Conservation (phyloP, 768 basidiomycete genomes). For the Collybia sordida region DNA sequence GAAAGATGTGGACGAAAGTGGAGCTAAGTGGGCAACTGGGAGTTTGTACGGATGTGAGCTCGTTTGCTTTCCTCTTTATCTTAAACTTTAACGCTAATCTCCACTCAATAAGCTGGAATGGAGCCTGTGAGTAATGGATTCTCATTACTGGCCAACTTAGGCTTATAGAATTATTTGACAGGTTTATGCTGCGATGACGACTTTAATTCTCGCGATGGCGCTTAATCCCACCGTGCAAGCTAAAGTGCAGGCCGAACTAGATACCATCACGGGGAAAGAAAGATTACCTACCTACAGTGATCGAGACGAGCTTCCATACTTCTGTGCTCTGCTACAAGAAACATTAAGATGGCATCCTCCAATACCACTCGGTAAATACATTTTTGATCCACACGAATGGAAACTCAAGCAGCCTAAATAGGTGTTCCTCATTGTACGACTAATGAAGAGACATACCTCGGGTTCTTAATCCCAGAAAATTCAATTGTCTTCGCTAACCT, state of each 20-base stretch:
- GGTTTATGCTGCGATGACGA: slow-evolving; percentile 3
- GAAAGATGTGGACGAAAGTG: slow-evolving; percentile 1
- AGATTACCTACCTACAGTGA: slow-evolving; percentile 14
- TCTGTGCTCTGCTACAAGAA: slow-evolving; percentile 12
- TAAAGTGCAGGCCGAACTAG: slow-evolving; percentile 10
- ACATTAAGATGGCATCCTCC: slow-evolving; percentile 5
- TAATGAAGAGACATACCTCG: slow-evolving; percentile 7
- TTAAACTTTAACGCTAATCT: not conserved
- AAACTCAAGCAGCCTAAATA: not conserved
- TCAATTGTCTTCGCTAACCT: slow-evolving; percentile 2
- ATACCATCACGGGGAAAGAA: slow-evolving; percentile 11
- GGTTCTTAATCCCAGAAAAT: slow-evolving; percentile 6
- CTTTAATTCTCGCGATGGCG: slow-evolving; percentile 11
- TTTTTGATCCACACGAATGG: not conserved
- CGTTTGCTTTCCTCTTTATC: not conserved
- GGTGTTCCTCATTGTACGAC: slow-evolving; percentile 6
- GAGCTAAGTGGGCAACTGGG: not conserved
- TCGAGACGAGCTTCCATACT: slow-evolving; percentile 8
- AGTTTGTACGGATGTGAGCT: not conserved
- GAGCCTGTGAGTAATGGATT: not conserved
- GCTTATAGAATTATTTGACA: not conserved
- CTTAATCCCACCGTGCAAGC: slow-evolving; percentile 13
- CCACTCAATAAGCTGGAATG: not conserved
- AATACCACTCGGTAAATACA: not conserved
- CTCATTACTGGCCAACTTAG: not conserved